Base-by-base conservation (phyloP, 371 early-diverging fungal genomes). In the Fennellomyces sp. region DNA sequence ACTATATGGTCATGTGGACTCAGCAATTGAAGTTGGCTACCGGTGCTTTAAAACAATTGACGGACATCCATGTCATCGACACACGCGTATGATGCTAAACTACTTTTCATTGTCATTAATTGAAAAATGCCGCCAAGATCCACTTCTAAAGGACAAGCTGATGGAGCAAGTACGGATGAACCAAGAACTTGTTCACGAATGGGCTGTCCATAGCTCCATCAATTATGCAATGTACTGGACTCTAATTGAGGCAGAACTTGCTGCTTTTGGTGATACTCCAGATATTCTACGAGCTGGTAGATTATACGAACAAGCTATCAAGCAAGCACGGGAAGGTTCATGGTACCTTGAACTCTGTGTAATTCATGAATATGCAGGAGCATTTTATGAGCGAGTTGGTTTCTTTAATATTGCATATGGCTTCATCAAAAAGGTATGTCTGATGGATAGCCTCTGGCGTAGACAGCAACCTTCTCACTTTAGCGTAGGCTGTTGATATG, bases 1-100 rank as follows among this genome's bases (percentile, higher is more conserved):
- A 0, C 66, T 79, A 3, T 79, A 76, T 30, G 80, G 71, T 1
- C 76, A 76, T 41, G 65, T 74, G n/a, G 68, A 76, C 2, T 29
- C 69, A 10, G 76, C 80, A 6, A 61, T 76, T 11, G 60, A 72
- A 28, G 35, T 68, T 2, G 80, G 80, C 0, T 69, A 68, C 15
- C 54, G 39, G 38, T 73, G 72, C 30, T 45, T 66, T 6, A 51
- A 53, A 3, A 69, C 68, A 0, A 51, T 63, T 10, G 66, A 70
- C 15, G 60, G 64, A 31, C 80, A 79, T 42, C 80, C 76, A 7
- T 60, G 67, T 30, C 75, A 74, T 29, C 63, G 76, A 1, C 74
- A 79, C 25, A 76, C 80, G 0, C 68, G 74, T 23, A 53, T 76
- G 55, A 62, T 66, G 67, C 23, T 70, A 10, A 55, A 45, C 5